phyloP scores from a whole-genome alignment of 495 filamentous ascomycete species.

The Apodospora peruviana region DNA sequence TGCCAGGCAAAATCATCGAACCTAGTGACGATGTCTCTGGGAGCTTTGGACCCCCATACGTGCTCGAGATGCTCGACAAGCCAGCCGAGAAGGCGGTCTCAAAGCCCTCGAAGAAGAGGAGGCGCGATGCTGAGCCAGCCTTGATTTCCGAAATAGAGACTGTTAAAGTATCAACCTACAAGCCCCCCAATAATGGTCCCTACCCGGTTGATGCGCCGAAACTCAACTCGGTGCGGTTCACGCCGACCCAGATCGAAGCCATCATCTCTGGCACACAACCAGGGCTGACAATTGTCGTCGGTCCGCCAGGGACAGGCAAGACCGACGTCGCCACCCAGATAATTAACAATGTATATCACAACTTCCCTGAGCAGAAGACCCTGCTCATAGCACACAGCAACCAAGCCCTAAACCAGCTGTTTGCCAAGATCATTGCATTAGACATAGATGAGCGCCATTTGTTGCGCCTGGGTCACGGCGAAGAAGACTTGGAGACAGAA shows the following conservation, averaged over 20 bases:
- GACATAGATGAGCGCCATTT: conserved; percentile 96
- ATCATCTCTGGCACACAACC: conserved; percentile 93
- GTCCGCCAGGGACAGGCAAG: conserved; percentile 94
- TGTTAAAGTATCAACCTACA: conserved; percentile 84
- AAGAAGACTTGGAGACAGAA: conserved; percentile 86
- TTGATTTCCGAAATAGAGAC: conserved; percentile 54
- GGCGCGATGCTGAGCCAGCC: conserved; percentile 63
- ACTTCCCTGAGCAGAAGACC: conserved; percentile 88
- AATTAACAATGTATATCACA: conserved; percentile 98
- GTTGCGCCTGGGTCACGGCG: conserved; percentile 86
- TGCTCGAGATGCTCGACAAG: conserved; percentile 60
- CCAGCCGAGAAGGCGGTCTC: conserved; percentile 32
- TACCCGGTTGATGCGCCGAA: conserved; percentile 87
- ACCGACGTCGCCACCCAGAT: conserved; percentile 98
- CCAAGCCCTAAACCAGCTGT: conserved; percentile 96
- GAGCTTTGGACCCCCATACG: conserved; percentile 82
- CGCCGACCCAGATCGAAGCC: conserved; percentile 83
- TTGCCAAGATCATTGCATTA: conserved; percentile 90
- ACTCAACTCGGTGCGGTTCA: conserved; percentile 80
- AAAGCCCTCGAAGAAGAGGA: conserved; percentile 73
- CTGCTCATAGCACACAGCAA: conserved; percentile 96
- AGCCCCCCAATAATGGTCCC: conserved; percentile 82
- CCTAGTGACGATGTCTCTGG: conserved; percentile 61
- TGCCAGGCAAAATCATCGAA: conserved; percentile 78
- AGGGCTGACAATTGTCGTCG: conserved; percentile 89